phyloP scores from a whole-genome alignment of 108 stramenopile species.

The Nitzschia putrida region DNA sequence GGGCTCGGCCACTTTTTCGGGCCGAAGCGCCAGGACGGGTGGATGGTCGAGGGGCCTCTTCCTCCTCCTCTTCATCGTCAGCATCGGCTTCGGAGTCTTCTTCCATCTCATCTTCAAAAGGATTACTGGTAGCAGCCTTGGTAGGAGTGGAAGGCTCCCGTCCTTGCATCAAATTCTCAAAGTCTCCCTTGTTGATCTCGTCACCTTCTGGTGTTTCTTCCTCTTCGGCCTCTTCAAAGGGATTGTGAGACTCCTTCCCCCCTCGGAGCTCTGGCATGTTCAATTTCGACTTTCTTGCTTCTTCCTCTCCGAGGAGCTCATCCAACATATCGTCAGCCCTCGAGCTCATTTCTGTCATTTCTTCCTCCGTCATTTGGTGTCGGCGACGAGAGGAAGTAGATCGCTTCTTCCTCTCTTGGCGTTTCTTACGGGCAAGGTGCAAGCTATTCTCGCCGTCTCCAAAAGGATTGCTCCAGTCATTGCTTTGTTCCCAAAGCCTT shows the following conservation, averaged over 20 bases:
- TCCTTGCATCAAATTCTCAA: background rate
- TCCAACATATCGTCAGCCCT: constrained; percentile 20
- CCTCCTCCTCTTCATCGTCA: constrained; percentile 27
- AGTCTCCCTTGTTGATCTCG: constrained; percentile 10
- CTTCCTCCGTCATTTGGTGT: constrained; percentile 14
- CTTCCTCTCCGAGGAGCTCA: constrained; percentile 11
- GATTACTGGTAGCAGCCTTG: background rate
- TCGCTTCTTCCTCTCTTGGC: background rate
- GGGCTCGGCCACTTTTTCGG: background rate
- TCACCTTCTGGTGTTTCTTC: constrained; percentile 12
- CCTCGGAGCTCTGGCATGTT: background rate
- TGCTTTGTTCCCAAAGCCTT: constrained; percentile 9
- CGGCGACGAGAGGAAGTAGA: background rate
- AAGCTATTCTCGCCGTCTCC: background rate
- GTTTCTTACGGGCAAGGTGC: constrained; percentile 3
- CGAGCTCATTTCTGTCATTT: constrained; percentile 19
- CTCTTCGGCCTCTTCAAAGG: constrained; percentile 13
- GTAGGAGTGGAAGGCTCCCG: background rate
- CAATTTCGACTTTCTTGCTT: background rate
- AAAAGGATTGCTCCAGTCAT: constrained; percentile 23
- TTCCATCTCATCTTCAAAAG: constrained; percentile 7
- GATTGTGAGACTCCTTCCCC: background rate
- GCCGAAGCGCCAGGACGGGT: background rate
- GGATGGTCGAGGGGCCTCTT: background rate
- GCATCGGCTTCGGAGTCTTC: background rate